Evolutionary conservation across 2,329 filamentous ascomycete genomes (phyloP).

Genomic region (Diaporthe sp.): DNA sequence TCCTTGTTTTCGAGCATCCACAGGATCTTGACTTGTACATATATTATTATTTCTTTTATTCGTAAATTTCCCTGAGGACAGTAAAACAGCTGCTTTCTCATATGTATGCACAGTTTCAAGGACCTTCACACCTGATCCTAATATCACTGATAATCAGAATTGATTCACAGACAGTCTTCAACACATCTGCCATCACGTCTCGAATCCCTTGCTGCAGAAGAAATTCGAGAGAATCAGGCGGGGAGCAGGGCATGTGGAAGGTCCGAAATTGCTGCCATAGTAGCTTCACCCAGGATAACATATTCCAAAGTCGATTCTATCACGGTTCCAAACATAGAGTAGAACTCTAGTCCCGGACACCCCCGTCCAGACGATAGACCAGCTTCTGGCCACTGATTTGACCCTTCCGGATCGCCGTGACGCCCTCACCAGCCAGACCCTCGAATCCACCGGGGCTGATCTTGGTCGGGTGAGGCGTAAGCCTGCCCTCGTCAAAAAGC

Average conservation of each 20-base stretch:
- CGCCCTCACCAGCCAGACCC: background rate
- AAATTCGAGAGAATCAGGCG: background rate
- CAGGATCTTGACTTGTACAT: background rate
- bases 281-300: too few relatives aligned
- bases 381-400: slow-evolving; percentile 18
- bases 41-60: background rate
- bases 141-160: too few relatives aligned
- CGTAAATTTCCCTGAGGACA: background rate
- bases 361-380: slow-evolving; percentile 14
- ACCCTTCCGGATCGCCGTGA: slow-evolving; percentile 11
- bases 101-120: background rate
- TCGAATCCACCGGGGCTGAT: slow-evolving; percentile 22
- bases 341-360: background rate
- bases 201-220: slow-evolving; percentile 6
- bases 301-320: too few relatives aligned
- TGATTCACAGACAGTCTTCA: background rate
- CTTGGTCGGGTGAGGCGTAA: slow-evolving; percentile 20
- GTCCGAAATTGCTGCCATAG: background rate
- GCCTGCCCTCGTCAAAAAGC: slow-evolving; percentile 19
- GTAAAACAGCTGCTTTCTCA: background rate
- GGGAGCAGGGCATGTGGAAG: too few relatives aligned
- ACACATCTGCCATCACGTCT: background rate
- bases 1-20: background rate
- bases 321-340: background rate
- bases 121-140: too few relatives aligned